Base-by-base conservation (phyloP, 441 rosid species). In the Pelargonium australe region DNA sequence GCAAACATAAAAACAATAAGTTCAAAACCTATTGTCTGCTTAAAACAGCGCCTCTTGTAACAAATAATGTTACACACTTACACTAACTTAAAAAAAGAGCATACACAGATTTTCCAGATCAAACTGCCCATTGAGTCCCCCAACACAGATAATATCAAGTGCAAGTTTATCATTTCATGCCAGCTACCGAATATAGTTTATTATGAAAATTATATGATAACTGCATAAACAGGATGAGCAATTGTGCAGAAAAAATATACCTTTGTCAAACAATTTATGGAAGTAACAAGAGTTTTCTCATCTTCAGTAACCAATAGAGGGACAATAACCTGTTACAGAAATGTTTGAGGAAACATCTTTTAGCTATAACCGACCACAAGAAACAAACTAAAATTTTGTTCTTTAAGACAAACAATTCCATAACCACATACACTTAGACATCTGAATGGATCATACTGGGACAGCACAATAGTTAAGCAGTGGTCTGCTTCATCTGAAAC, bases 201-300 rank as follows among this genome's bases (percentile, higher is more conserved):
- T 19, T 4, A 61, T 23, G 28, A 34, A 13, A n/a, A 31, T 34
- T n/a, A n/a, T 64, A 14, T 31, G 43, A n/a, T 13, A 64, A 4
- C 37, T 34, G 17, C 11, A 0, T 2, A n/a, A 14, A 4, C 14
- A 61, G n/a, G 65, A 37, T 31, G 13, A 13, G 58, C 2, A 41
- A 58, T n/a, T 17, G 10, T 14, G 44, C 47, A 2, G 40, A 49
- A 76, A 58, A 16, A 53, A 53, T 17, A 61, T 81, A 95, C 99
- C 98, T 95, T 95, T 0, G 93, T 92, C 80, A 92, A 80, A 82
- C 99, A 90, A 76, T 90, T 92, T 76, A 95, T 85, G 85, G 96
- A 92, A 49, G 90, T 86, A 44, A 92, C 93, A 45, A 90, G 98
- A 70, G 95, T 88, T 82, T 92, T 89, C 79, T 92, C 98, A 77